A percentile compares a stretch with the other conserved stretches of the same genome.
Evolutionary conservation across 148 eudicot genomes (phyloP).

Genomic region (Cornus controversa): DNA sequence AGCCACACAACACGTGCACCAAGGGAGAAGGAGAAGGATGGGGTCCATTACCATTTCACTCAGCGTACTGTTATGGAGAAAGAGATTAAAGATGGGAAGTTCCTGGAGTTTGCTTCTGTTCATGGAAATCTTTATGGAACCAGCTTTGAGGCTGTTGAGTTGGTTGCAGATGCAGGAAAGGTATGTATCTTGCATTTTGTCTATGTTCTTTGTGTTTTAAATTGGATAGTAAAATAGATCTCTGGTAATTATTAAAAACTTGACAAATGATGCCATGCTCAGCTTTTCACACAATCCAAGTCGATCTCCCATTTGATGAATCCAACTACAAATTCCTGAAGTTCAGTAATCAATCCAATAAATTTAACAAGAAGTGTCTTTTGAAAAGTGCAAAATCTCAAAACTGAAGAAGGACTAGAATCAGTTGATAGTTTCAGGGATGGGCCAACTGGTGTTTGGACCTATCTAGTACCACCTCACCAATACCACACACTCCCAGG

Average conservation of each 20-base stretch:
- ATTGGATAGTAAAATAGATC: not conserved
- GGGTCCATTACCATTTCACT: conserved; percentile 89
- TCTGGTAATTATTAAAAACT: too few species aligned
- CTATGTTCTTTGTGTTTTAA: not conserved
- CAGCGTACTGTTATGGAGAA: conserved; percentile 69
- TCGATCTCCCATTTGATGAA: not conserved
- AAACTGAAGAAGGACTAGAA: not conserved
- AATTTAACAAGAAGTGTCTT: not conserved
- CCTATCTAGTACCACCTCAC: not conserved
- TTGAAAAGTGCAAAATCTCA: not conserved
- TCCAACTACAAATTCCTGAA: not conserved
- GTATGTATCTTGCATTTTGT: conserved; percentile 32
- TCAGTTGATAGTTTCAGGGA: not conserved
- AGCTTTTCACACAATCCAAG: not conserved
- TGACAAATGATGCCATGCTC: not conserved
- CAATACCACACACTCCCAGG: not conserved
- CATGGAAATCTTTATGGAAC: conserved; percentile 98
- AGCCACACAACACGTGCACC: conserved; percentile 97
- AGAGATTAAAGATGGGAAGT: conserved; percentile 75
- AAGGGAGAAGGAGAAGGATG: conserved; percentile 70
- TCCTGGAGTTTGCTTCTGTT: conserved; percentile 91
- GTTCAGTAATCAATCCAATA: not conserved
- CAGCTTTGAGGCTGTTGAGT: conserved; percentile 92
- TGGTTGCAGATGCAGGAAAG: conserved; percentile 86
- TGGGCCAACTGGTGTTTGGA: not conserved